These are phyloP conservation scores for Penicillium coffeae DNA, from an alignment of 495 filamentous ascomycete genomes.

Conservation along the genomic window DNA sequence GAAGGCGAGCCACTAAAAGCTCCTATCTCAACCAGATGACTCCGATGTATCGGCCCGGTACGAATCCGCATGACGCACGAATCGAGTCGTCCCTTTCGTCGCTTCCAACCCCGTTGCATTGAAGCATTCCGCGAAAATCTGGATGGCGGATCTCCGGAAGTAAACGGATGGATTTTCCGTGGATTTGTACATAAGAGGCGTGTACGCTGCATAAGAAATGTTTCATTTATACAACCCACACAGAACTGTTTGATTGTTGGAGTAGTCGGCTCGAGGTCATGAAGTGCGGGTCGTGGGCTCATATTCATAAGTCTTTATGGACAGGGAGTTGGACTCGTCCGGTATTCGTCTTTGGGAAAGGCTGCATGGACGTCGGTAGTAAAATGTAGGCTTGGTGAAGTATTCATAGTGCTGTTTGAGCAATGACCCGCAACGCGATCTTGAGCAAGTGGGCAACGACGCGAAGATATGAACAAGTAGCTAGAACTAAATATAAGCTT, in stretches of 20 bases:
- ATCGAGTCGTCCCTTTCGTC: conserved; percentile 15
- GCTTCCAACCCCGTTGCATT: conserved; percentile 10
- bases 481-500: too few relatives aligned
- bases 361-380: too few relatives aligned
- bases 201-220: conserved; percentile 39
- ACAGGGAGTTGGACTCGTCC: too few relatives aligned
- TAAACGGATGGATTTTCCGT: conserved; percentile 17
- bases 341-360: too few relatives aligned
- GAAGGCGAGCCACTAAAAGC: conserved; percentile 59
- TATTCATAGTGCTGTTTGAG: too few relatives aligned
- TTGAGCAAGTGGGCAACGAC: too few relatives aligned
- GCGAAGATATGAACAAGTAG: too few relatives aligned
- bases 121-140: conserved; percentile 11
- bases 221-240: conserved; percentile 13
- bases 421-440: too few relatives aligned
- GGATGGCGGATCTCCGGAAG: conserved; percentile 11
- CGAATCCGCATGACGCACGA: conserved; percentile 14
- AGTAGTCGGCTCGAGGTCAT: neutral
- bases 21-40: conserved; percentile 12
- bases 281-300: neutral
- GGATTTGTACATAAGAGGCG: conserved; percentile 44
- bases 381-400: too few relatives aligned
- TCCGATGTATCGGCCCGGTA: conserved; percentile 15
- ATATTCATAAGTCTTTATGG: too few relatives aligned
- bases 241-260: neutral